These are phyloP conservation scores for Trametes sanguinea DNA, from an alignment of 768 basidiomycete genomes.

Conservation along the genomic window DNA sequence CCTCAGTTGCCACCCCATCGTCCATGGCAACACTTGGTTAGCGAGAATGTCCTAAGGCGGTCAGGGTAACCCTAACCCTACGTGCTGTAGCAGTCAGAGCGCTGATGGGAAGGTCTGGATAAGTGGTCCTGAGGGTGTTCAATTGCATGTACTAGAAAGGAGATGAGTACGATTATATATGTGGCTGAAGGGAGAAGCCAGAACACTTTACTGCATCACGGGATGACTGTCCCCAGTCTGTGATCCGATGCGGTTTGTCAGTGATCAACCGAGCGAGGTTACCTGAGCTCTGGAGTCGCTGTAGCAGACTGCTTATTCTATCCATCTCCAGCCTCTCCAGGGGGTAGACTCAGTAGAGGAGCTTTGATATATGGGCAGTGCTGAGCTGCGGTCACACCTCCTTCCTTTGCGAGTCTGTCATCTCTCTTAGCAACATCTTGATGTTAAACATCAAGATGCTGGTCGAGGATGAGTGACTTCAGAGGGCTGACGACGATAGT, in stretches of 20 bases:
- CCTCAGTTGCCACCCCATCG: too few species aligned
- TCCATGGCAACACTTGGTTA: too few species aligned
- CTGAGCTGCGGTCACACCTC: constrained; percentile 48
- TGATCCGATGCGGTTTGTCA: constrained; percentile 96
- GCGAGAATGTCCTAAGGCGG: too few species aligned
- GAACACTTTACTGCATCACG: constrained; percentile 65
- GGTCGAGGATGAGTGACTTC: constrained; percentile 86
- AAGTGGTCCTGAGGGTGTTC: too few species aligned
- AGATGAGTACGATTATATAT: background rate
- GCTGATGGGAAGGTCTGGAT: too few species aligned
- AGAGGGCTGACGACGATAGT: constrained; percentile 92
- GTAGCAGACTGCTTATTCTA: constrained; percentile 55
- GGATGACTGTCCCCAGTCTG: constrained; percentile 93
- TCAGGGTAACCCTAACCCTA: too few species aligned
- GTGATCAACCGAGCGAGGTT: constrained; percentile 87
- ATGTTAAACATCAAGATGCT: constrained; percentile 78
- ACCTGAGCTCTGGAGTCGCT: constrained; percentile 53
- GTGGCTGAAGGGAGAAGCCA: too few species aligned
- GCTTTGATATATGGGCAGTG: constrained; percentile 47
- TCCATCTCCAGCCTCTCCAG: constrained; percentile 85
- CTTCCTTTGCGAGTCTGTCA: constrained; percentile 37
- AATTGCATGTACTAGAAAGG: too few species aligned
- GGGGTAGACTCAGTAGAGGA: constrained; percentile 76
- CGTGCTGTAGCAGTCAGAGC: too few species aligned
- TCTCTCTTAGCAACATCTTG: constrained; percentile 66